Base-by-base conservation (phyloP, 1,139 yeast genomes). In the Cylindricascospora bacillispora region DNA sequence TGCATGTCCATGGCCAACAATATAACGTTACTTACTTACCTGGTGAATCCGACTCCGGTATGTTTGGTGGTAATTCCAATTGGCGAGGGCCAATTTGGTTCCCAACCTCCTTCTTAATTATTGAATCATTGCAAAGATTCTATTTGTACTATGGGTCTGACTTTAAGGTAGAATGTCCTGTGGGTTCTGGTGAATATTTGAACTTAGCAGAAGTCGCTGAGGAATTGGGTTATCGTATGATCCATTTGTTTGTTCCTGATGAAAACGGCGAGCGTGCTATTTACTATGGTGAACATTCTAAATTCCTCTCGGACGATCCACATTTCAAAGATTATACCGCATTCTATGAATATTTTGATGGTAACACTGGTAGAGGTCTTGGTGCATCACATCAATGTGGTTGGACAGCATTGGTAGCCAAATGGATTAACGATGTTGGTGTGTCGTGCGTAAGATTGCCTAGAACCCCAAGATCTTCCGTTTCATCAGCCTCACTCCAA, bases 41-140 rank as follows among this genome's bases (percentile, higher is more conserved):
- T 2, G 97, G 94, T 13, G 97, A 86, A 54, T 80, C 94, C 13
- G 92, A 83, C 50, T 78, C 93, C 3, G 95, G 95, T 7, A 70
- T 86, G 72, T 86, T 86, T 66, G 97, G 97, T 34, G 97, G 97
- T 41, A 86, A 86, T 53, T 83, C 95, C 17, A 86, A 85, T 57
- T 86, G 97, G 97, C 69, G 97, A 57, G 97, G 97, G 4, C 95
- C 97, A n/a, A 83, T 86, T 48, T 86, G 97, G 97, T 83, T 86
- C 64, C 95, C 97, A 15, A 83, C 85, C 9, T 85, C 81, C 49
- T 86, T 86, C 57, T 62, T 86, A 40, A 62, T 86, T 29, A 85
- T 85, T 35, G 97, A 86, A 60, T 75, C 95, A 0, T 64, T 86
- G 44, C 93, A 86, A 56, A 67, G 95, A 47, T 85, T 83, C 54